Evolutionary conservation across 2,329 filamentous ascomycete genomes (phyloP).

Genomic region (Diaporthe nobilis): DNA sequence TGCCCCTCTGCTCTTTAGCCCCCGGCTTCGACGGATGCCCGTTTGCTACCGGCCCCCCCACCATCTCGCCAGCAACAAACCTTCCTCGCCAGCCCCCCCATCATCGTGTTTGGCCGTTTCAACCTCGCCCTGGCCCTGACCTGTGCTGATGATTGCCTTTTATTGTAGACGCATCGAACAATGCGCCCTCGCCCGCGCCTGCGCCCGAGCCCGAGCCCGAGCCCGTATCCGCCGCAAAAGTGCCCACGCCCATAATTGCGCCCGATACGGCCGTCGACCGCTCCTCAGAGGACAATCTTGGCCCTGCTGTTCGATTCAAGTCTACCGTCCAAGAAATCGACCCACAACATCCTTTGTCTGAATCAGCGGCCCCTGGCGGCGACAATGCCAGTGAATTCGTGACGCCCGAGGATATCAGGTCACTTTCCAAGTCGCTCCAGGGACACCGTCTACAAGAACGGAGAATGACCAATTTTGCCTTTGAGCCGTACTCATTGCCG

Average conservation of each 20-base stretch:
- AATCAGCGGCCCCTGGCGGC: slow-evolving; percentile 43
- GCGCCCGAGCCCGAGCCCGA: neutral
- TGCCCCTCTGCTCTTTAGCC: slow-evolving; percentile 34
- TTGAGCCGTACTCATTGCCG: slow-evolving; percentile 91
- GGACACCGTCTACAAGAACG: slow-evolving; percentile 83
- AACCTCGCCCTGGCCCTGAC: slow-evolving; percentile 13
- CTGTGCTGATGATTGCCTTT: slow-evolving; percentile 22
- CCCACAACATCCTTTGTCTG: slow-evolving; percentile 55
- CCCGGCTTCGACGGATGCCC: slow-evolving; percentile 37
- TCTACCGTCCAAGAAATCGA: slow-evolving; percentile 79
- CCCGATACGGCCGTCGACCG: slow-evolving; percentile 42
- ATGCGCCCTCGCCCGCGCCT: slow-evolving; percentile 23
- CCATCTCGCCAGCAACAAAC: slow-evolving; percentile 12
- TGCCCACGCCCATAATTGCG: slow-evolving; percentile 10
- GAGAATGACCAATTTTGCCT: slow-evolving; percentile 88
- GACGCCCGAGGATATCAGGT: slow-evolving; percentile 76
- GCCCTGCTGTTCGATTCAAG: slow-evolving; percentile 78
- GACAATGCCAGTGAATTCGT: slow-evolving; percentile 51
- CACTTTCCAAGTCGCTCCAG: slow-evolving; percentile 80
- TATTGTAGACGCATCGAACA: slow-evolving; percentile 27
- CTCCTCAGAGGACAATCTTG: slow-evolving; percentile 48
- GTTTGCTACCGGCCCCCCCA: slow-evolving; percentile 23
- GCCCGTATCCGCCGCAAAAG: slow-evolving; percentile 2
- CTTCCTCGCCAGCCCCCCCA: neutral
- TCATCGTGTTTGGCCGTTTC: slow-evolving; percentile 1